Percentiles rank a stretch among this genome's conserved stretches.
These are phyloP conservation scores for Pseudopyricularia javanii DNA, from an alignment of 2,329 filamentous ascomycete species.

Conservation along the genomic window DNA sequence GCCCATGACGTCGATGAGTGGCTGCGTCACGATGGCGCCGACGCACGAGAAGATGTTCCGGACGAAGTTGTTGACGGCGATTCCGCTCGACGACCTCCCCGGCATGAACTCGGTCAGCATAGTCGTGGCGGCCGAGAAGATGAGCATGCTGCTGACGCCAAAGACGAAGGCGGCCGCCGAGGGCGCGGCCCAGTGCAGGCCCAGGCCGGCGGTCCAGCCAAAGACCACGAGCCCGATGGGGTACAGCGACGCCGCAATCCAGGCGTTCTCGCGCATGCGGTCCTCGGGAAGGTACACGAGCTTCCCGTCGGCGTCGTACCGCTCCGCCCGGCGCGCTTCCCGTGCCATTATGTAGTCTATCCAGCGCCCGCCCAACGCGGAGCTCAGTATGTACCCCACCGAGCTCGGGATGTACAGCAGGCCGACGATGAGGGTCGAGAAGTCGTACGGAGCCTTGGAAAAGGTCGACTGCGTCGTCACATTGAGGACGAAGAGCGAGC, in stretches of 20 bases:
- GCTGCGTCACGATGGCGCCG: conserved; percentile 56
- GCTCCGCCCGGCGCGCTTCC: conserved; percentile 56
- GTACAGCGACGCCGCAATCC: conserved; percentile 59
- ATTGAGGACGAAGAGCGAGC: conserved; percentile 64
- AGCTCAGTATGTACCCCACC: conserved; percentile 58
- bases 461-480: conserved; percentile 65
- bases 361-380: conserved; percentile 62
- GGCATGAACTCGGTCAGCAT: conserved; percentile 83
- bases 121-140: conserved; percentile 62
- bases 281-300: conserved; percentile 66
- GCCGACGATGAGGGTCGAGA: conserved; percentile 55
- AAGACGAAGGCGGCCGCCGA: conserved; percentile 61
- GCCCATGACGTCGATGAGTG: conserved; percentile 58
- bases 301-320: conserved; percentile 54
- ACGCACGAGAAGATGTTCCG: conserved; percentile 68
- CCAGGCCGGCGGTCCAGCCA: conserved; percentile 60
- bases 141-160: conserved; percentile 66
- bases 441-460: conserved; percentile 53
- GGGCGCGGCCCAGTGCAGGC: conserved; percentile 51
- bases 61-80: conserved; percentile 72
- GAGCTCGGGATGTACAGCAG: conserved; percentile 67
- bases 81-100: conserved; percentile 54
- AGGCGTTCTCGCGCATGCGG: conserved; percentile 71
- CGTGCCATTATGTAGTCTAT: conserved; percentile 71
- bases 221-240: conserved; percentile 62